These are phyloP conservation scores for Tuber borchii DNA, from an alignment of 495 filamentous ascomycete genomes.

Conservation along the genomic window DNA sequence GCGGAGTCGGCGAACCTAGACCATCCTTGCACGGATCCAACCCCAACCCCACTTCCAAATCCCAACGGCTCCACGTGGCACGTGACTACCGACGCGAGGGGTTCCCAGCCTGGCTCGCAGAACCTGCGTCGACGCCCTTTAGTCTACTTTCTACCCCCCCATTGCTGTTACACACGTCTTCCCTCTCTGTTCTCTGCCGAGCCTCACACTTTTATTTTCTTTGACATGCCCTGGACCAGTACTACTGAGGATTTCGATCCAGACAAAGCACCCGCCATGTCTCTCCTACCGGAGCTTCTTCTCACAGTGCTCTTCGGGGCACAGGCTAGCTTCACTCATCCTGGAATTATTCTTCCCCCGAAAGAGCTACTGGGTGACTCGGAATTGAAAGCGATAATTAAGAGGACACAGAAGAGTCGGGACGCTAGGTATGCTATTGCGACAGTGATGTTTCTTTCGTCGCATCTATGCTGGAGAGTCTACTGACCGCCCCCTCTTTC, in stretches of 20 bases:
- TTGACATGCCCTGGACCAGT: background rate
- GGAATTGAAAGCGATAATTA: conserved; percentile 42
- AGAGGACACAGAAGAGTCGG: conserved; percentile 40
- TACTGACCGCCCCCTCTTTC: background rate
- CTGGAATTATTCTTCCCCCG: conserved; percentile 41
- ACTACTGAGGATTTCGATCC: background rate
- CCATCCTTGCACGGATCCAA: background rate
- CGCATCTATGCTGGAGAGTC: background rate
- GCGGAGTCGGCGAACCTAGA: no score
- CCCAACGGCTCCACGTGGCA: background rate
- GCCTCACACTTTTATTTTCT: background rate
- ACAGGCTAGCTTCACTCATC: conserved; percentile 45
- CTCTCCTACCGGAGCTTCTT: conserved; percentile 39
- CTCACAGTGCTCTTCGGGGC: conserved; percentile 41
- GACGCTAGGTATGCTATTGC: conserved; percentile 37
- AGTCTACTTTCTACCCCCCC: background rate
- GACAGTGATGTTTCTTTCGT: background rate
- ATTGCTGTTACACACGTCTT: background rate
- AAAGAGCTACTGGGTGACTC: conserved; percentile 37
- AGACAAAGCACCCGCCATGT: conserved; percentile 12
- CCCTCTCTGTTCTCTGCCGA: background rate
- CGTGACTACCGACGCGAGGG: background rate
- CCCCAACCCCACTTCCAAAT: background rate
- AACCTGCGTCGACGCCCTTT: background rate
- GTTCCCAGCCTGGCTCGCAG: background rate